phyloP scores from a whole-genome alignment of 177 flowering plant genomes.

The Vitis hybrid region DNA sequence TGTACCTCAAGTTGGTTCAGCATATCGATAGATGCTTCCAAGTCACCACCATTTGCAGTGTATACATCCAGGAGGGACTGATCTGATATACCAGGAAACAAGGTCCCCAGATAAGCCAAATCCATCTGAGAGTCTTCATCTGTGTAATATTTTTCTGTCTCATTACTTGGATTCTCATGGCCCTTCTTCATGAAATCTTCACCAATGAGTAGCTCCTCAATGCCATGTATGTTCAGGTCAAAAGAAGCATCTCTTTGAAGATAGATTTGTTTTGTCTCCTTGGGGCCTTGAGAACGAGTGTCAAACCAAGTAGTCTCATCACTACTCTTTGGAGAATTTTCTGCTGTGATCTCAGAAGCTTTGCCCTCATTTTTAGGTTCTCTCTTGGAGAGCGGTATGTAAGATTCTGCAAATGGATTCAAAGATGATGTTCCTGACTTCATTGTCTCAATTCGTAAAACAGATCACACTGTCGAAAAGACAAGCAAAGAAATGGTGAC shows the following conservation, averaged over 20 bases:
- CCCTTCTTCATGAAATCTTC: neutral
- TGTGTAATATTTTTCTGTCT: neutral
- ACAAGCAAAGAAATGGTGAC: neutral
- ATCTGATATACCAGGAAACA: slow-evolving; percentile 2
- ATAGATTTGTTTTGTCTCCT: neutral
- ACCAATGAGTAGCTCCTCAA: neutral
- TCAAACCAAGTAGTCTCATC: neutral
- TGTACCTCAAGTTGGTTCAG: slow-evolving; percentile 9
- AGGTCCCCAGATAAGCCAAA: slow-evolving; percentile 1
- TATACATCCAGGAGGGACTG: slow-evolving; percentile 6
- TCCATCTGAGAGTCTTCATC: slow-evolving; percentile 8
- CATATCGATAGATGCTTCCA: slow-evolving; percentile 5
- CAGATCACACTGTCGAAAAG: neutral
- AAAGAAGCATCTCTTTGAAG: neutral
- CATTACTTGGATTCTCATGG: neutral
- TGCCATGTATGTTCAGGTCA: slow-evolving; percentile 1
- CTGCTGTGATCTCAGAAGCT: neutral
- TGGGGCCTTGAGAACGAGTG: neutral
- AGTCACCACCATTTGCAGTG: slow-evolving; percentile 7
- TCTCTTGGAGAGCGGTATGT: slow-evolving; percentile 2
- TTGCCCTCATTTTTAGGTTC: neutral
- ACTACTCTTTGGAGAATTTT: neutral
- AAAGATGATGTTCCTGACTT: slow-evolving; percentile 1
- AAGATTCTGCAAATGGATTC: slow-evolving; percentile 8
- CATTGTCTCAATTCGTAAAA: neutral